phyloP scores from a whole-genome alignment of 768 basidiomycete species.

The Stropharia rugosoannulata region DNA sequence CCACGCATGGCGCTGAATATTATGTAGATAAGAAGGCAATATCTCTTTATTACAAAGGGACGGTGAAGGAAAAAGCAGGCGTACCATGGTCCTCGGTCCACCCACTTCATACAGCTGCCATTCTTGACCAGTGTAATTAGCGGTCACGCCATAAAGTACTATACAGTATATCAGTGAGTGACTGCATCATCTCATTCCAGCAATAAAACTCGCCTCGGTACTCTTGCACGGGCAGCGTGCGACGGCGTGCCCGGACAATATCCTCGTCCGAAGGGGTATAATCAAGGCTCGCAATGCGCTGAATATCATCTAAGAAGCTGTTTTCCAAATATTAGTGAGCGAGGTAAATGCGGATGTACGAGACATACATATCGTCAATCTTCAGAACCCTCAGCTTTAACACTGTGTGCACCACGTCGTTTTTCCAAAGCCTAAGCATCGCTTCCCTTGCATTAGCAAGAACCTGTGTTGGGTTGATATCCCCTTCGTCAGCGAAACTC shows the following conservation, averaged over 20 bases:
- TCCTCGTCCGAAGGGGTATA: slow-evolving; percentile 65
- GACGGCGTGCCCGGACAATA: slow-evolving; percentile 60
- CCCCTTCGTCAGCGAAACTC: neutral
- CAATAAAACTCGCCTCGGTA: slow-evolving; percentile 34
- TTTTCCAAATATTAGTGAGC: neutral
- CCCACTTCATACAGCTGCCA: slow-evolving; percentile 75
- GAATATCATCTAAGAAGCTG: slow-evolving; percentile 70
- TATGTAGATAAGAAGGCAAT: neutral
- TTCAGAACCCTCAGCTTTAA: slow-evolving; percentile 47
- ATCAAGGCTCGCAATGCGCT: slow-evolving; percentile 49
- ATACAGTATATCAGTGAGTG: neutral
- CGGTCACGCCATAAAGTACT: slow-evolving; percentile 8
- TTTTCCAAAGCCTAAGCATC: slow-evolving; percentile 54
- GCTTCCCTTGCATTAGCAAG: slow-evolving; percentile 54
- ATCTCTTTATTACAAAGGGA: neutral
- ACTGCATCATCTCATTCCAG: neutral
- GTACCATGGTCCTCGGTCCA: slow-evolving; percentile 55
- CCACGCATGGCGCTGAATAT: slow-evolving; percentile 64
- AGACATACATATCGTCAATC: slow-evolving; percentile 59
- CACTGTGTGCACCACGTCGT: slow-evolving; percentile 44
- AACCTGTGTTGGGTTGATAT: slow-evolving; percentile 44
- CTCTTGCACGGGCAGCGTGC: slow-evolving; percentile 72
- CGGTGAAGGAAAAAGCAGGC: slow-evolving; percentile 10
- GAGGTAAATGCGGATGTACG: slow-evolving; percentile 38
- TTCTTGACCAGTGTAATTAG: slow-evolving; percentile 41